A percentile compares a stretch with the other conserved stretches of the same genome.
Conservation (phyloP, 106 monocot species). For the Triglochin maritima region DNA sequence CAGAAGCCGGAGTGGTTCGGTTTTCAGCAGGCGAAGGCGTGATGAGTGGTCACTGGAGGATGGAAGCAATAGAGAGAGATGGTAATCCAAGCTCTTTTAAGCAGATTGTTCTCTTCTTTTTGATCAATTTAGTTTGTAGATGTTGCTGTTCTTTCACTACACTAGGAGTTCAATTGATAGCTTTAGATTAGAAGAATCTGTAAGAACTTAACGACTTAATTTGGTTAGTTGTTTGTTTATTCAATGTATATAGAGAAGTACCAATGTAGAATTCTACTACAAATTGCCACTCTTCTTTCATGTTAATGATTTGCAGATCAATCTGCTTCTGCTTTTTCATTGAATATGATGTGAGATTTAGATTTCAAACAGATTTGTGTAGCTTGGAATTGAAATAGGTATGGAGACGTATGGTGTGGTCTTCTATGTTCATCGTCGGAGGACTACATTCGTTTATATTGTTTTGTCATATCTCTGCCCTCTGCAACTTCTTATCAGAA, state of each 20-base stretch:
- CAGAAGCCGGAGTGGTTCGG: slow-evolving; percentile 5
- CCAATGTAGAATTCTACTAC: not conserved
- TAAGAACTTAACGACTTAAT: not conserved
- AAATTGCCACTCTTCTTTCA: too few species aligned
- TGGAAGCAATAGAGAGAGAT: slow-evolving; percentile 4
- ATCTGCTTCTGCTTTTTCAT: too few species aligned
- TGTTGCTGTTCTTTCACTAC: not conserved
- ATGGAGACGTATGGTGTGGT: too few species aligned
- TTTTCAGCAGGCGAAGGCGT: slow-evolving; percentile 6
- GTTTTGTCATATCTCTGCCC: too few species aligned
- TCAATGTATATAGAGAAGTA: slow-evolving; percentile 6
- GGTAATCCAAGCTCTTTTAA: not conserved
- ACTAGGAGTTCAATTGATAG: too few species aligned
- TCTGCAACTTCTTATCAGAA: too few species aligned
- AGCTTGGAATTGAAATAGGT: too few species aligned
- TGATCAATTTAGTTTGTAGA: not conserved
- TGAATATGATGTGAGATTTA: too few species aligned
- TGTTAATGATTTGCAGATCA: too few species aligned
- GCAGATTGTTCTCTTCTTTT: not conserved
- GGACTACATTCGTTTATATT: too few species aligned
- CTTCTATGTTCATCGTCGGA: too few species aligned
- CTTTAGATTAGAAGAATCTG: not conserved
- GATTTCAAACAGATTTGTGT: too few species aligned
- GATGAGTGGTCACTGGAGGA: slow-evolving; percentile 5
- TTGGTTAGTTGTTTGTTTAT: not conserved